Conservation (phyloP, 106 monocot genomes). For the Ottelia alismoides region DNA sequence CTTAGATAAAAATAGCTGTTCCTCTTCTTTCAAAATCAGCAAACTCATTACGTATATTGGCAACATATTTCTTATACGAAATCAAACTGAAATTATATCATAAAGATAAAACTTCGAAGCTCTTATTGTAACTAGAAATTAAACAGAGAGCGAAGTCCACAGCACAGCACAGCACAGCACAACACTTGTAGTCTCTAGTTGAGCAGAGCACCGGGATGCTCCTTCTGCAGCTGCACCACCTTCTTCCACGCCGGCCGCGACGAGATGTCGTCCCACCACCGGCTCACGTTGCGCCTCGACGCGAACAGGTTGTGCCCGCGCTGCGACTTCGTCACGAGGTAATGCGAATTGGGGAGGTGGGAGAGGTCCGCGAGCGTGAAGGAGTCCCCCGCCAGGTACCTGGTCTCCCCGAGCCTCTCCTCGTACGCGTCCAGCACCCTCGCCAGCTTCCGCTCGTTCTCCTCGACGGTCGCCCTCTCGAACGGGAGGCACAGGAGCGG, state of each 20-base stretch:
- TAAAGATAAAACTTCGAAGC: no score
- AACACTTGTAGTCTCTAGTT: not conserved
- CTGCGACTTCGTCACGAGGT: not conserved
- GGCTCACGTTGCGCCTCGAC: conserved; percentile 4
- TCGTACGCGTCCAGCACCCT: conserved; percentile 9
- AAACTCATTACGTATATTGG: no score
- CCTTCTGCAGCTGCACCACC: conserved; percentile 6
- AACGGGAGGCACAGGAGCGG: not conserved
- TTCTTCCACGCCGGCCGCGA: conserved; percentile 8
- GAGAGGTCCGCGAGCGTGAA: conserved; percentile 18
- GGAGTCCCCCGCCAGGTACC: conserved; percentile 5
- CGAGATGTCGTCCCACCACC: conserved; percentile 15
- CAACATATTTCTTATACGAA: no score
- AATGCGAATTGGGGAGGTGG: conserved; percentile 14
- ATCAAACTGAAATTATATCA: no score
- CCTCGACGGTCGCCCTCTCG: not conserved
- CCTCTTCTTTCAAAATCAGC: no score
- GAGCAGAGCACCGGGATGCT: conserved; percentile 2
- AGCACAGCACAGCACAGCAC: no score
- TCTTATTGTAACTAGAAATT: no score
- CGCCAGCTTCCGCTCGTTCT: conserved; percentile 1
- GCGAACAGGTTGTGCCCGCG: conserved; percentile 4
- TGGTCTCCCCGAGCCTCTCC: conserved; percentile 5
- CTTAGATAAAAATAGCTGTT: no score
- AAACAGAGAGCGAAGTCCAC: no score